Evolutionary conservation across 768 basidiomycete genomes (phyloP), one percentile per base, ranked within the genome.

Genomic region (Sarcodon sp.): DNA sequence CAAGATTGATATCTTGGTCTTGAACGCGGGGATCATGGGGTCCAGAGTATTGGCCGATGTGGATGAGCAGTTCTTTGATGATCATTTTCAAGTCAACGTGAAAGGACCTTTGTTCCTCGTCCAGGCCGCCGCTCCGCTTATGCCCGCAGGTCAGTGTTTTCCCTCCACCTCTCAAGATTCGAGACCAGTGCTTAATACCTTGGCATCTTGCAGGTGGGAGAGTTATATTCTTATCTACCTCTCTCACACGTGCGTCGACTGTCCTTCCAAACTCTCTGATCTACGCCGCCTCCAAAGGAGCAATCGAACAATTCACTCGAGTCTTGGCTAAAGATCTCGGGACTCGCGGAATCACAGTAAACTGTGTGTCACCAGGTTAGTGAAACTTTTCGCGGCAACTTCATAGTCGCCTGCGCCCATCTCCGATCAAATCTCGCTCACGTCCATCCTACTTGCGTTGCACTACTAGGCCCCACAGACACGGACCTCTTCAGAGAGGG

Each of bases 301-400:
- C 78, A 1, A 65, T 80, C 47, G 77, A 80, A 56, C 78, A 80
- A 52, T 64, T 78, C 39, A 62, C 71, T 33, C 71, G 77, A 12
- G 70, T 77, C 18, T 69, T 80, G 12, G 71, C 77, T 5, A 77
- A 79, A 51, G 76, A 79, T 50, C 66, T 79, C n/a, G 77, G 74
- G 3, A 53, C 61, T 9, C 61, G 64, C 8, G 74, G 73, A 10
- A 68, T 79, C 53, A 79, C 75, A 0, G 76, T 77, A 35, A 79
- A 80, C 62, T 71, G 70, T 15, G 59, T 80, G 47, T 71, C 75
- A 1, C 74, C 76, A 5, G 39, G 39, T 41, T 16, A 15, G 39
- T 41, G 7, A 27, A 9, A 8, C 7, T 16, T 11, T 18, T 13
- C 37, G 18, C 37, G 13, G 18, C 18, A 18, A 41, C 39, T 27